A percentile compares a stretch with the other conserved stretches of the same genome.
These are phyloP conservation scores for Epichloe aotearoae DNA, from an alignment of 2,329 filamentous ascomycete species.

Conservation along the genomic window DNA sequence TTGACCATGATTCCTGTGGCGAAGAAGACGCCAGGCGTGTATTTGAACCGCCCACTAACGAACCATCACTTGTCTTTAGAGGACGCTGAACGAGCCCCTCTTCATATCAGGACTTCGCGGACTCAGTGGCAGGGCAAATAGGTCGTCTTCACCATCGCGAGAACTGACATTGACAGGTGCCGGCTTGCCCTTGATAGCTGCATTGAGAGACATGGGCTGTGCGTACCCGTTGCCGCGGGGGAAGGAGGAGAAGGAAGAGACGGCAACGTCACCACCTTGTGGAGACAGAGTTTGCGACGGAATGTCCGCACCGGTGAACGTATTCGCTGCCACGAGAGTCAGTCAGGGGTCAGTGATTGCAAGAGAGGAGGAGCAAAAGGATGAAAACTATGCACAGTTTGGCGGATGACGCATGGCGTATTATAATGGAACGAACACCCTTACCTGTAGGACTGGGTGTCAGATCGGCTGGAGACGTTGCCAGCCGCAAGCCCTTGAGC, in stretches of 20 bases:
- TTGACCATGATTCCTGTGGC: background rate
- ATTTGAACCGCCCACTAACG: background rate
- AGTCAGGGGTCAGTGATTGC: background rate
- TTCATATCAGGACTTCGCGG: constrained; percentile 77
- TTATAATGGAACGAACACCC: constrained; percentile 5
- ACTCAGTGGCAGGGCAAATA: constrained; percentile 80
- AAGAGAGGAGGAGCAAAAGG: background rate
- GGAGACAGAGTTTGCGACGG: constrained; percentile 22
- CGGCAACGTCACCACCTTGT: constrained; percentile 19
- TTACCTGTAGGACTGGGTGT: constrained; percentile 39
- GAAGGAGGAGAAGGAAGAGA: constrained; percentile 23
- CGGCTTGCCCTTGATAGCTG: constrained; percentile 15
- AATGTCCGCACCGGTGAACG: constrained; percentile 19
- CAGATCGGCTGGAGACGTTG: constrained; percentile 57
- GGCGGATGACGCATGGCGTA: no score
- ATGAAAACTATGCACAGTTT: background rate
- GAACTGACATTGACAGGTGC: constrained; percentile 9
- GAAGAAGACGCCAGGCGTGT: background rate
- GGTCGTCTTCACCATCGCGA: constrained; percentile 49
- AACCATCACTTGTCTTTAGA: background rate
- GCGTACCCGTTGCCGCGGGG: constrained; percentile 10
- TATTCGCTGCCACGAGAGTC: constrained; percentile 17
- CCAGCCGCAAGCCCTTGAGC: constrained; percentile 63
- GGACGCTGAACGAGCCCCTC: constrained; percentile 55
- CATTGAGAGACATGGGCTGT: constrained; percentile 21